Evolutionary conservation across 129 eudicot species (phyloP), one percentile per base, ranked within the genome.

Genomic region (Rutidosis leptorrhynchoides): DNA sequence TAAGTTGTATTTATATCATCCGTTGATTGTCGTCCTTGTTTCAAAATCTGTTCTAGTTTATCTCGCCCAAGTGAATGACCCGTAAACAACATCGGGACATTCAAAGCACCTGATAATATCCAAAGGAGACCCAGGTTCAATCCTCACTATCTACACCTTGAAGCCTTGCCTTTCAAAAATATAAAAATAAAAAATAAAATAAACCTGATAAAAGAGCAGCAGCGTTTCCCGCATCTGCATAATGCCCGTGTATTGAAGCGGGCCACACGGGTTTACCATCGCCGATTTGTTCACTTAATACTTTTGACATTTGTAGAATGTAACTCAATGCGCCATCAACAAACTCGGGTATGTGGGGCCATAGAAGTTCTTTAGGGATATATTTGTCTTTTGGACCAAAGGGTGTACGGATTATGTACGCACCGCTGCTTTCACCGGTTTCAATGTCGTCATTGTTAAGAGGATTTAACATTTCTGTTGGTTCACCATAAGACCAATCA

Each of bases 11-110:
- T 80, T 7, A 86, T 78, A 73, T 90, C 97, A 75, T 90, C 97
- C 72, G 81, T 70, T 10, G 97, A 77, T 58, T 77, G 92, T 29
- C 97, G 58, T 57, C 90, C 95, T 78, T 90, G 97, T 73, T 80
- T 86, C 77, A 90, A 65, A 15, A 90, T 83, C 42, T 90, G 97
- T 73, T 86, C 97, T 14, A 90, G 84, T 74, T 90, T 90, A 73
- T 90, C 95, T 35, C 91, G 88, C 19, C 97, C 97, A 64, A 90
- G 88, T 7, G 97, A 90, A 75, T 90, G 97, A 8, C 97, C 97
- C 6, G 97, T 90, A 56, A 90, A 87, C 74, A 86, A 65, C 97
- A 90, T 90, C 11, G 97, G 97, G 43, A 87, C 97, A 72, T 87
- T 90, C 54, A 90, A 77, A 67, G 87, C 91, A 17, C 97, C 97